Conservation (phyloP, 2,329 filamentous ascomycete species). For the Ambrosiella cleistominuta region DNA sequence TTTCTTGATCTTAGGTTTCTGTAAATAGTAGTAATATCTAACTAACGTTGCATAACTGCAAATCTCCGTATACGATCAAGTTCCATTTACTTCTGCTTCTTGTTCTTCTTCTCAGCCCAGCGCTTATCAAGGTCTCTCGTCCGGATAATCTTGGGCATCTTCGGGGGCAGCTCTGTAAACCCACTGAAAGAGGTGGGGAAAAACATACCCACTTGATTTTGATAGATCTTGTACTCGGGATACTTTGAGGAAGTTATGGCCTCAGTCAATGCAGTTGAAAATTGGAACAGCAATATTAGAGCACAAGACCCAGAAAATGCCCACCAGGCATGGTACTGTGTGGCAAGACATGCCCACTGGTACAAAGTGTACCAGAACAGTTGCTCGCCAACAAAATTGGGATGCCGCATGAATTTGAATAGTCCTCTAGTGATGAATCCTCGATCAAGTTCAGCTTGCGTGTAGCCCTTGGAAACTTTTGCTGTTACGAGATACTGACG, state of each 20-base stretch:
- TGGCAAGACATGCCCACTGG: constrained; percentile 67
- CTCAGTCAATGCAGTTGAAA: constrained; percentile 78
- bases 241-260: constrained; percentile 67
- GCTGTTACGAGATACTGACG: constrained; percentile 53
- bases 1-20: neutral
- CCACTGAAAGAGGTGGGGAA: constrained; percentile 40
- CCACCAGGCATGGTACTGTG: constrained; percentile 60
- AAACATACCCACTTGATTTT: constrained; percentile 67
- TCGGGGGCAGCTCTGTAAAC: constrained; percentile 23
- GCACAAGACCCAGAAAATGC: constrained; percentile 49
- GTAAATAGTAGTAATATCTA: too few relatives aligned
- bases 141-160: constrained; percentile 29
- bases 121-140: constrained; percentile 32
- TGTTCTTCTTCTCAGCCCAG: constrained; percentile 5
- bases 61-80: neutral
- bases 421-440: constrained; percentile 75
- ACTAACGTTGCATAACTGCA: neutral
- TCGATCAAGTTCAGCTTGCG: constrained; percentile 63
- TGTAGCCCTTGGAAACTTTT: constrained; percentile 47
- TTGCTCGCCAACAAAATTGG: constrained; percentile 90
- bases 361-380: constrained; percentile 77
- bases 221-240: constrained; percentile 70
- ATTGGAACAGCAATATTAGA: constrained; percentile 72
- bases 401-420: constrained; percentile 78
- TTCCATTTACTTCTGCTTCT: constrained; percentile 6